Evolutionary conservation across 176 grass and related monocot genomes (phyloP).

Genomic region (Juncus effusus): DNA sequence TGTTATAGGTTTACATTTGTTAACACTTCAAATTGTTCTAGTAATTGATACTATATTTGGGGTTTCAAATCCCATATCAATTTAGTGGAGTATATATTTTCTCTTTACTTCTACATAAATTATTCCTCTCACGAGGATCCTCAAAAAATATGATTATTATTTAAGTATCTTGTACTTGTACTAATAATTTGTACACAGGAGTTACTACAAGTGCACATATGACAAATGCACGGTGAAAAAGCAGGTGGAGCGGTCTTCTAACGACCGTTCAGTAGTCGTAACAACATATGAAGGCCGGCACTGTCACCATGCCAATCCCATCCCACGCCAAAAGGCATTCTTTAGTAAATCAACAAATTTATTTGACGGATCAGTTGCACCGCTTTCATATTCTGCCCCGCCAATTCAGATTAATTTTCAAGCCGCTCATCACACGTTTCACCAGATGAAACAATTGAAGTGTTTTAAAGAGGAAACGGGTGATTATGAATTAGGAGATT

Average conservation of each 20-base stretch:
- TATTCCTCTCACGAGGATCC: too few relatives aligned
- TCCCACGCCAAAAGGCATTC: constrained; percentile 19
- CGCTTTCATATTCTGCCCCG: not conserved
- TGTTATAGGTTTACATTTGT: too few relatives aligned
- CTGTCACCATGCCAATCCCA: constrained; percentile 61
- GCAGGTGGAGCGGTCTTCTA: constrained; percentile 61
- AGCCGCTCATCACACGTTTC: constrained; percentile 10
- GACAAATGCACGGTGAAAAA: constrained; percentile 79
- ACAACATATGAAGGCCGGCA: constrained; percentile 91
- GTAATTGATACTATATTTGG: too few relatives aligned
- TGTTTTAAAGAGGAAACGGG: constrained; percentile 7
- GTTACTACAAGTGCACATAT: constrained; percentile 77
- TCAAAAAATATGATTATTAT: too few relatives aligned
- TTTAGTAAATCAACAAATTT: constrained; percentile 12
- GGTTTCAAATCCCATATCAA: too few relatives aligned
- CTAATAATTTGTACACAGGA: constrained; percentile 29
- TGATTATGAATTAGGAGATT: not conserved
- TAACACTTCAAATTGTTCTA: too few relatives aligned
- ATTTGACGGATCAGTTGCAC: constrained; percentile 10
- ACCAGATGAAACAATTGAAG: constrained; percentile 1
- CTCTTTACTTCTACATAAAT: too few relatives aligned
- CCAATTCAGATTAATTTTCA: not conserved
- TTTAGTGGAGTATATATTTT: too few relatives aligned
- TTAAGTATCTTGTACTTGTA: too few relatives aligned
- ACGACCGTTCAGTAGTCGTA: constrained; percentile 60